Evolutionary conservation across 1,139 yeast genomes (phyloP).

Genomic region (Magnusiomyces suaveolens): DNA sequence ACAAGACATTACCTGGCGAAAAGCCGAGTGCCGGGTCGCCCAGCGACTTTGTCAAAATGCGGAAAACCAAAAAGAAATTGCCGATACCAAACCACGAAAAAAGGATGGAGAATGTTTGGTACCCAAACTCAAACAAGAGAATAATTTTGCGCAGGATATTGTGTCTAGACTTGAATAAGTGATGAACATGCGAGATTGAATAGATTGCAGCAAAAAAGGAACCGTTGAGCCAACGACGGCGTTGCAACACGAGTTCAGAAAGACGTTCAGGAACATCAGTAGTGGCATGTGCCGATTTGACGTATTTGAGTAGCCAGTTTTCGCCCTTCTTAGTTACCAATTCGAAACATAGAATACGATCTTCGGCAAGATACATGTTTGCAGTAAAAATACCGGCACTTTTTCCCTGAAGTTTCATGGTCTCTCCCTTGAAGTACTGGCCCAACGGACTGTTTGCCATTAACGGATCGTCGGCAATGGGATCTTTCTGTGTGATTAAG

Average conservation of each 20-base stretch:
- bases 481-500: slow-evolving; percentile 40
- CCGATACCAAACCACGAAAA: slow-evolving; percentile 69
- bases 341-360: slow-evolving; percentile 89
- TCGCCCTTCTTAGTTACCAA: slow-evolving; percentile 69
- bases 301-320: slow-evolving; percentile 81
- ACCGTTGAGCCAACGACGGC: slow-evolving; percentile 95
- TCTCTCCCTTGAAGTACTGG: slow-evolving; percentile 86
- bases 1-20: slow-evolving; percentile 65
- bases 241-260: slow-evolving; percentile 78
- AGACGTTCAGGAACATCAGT: slow-evolving; percentile 91
- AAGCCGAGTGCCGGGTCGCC: slow-evolving; percentile 45
- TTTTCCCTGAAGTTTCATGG: slow-evolving; percentile 41
- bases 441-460: slow-evolving; percentile 66
- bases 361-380: slow-evolving; percentile 93
- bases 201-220: slow-evolving; percentile 93
- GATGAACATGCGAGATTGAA: slow-evolving; percentile 61
- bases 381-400: slow-evolving; percentile 70
- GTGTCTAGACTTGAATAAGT: slow-evolving; percentile 73
- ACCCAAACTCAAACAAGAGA: slow-evolving; percentile 60
- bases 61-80: slow-evolving; percentile 64
- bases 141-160: slow-evolving; percentile 51
- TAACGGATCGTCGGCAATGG: slow-evolving; percentile 32
- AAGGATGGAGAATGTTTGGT: slow-evolving; percentile 59
- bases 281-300: slow-evolving; percentile 84
- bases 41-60: slow-evolving; percentile 63